Base-by-base conservation (phyloP, 108 stramenopile genomes). In the Skeletonema potamos region DNA sequence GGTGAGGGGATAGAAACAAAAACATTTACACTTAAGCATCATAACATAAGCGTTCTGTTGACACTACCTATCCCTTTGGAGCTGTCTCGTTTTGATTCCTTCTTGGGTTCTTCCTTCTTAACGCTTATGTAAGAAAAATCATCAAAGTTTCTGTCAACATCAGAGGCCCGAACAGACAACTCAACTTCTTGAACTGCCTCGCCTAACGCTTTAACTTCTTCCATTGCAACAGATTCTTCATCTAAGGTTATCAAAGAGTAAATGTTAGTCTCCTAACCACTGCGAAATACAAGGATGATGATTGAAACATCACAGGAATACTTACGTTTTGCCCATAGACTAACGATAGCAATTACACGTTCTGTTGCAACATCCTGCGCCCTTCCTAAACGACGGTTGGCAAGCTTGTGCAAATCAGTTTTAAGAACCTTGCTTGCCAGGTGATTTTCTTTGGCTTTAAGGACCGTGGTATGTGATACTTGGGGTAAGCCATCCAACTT, bases 381-480 rank as follows among this genome's bases (percentile, higher is more conserved):
- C 54, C 89, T 77, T 22, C 75, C 73, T 39, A 91, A 82, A 32
- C 89, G 79, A 33, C 87, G 84, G 62, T 84, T 86, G 1, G 90
- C 84, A 41, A 94, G 80, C 32, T 85, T 84, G 55, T 85, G 80
- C 61, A 94, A 65, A 43, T 91, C 93, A 44, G 77, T 43, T 68
- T 94, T 94, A 4, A 94, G 67, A 8, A 74, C 46, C 74, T 94
- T 94, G 74, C 89, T 90, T 66, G 82, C 76, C 46, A 94, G 69
- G 58, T 94, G 93, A 39, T 79, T 77, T 76, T 91, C 93, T 81
- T 94, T 94, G 17, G 87, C 78, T 67, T 90, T 88, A 68, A 87
- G 89, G n/a, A 94, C 89, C 20, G 82, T 84, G 17, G 93, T 91
- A 60, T 94, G 90, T 27, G 93, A 86, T 20, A 94, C 93, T 54